Evolutionary conservation across 768 basidiomycete genomes (phyloP), one percentile per base, ranked within the genome.

Genomic region (Lepiota venenata): DNA sequence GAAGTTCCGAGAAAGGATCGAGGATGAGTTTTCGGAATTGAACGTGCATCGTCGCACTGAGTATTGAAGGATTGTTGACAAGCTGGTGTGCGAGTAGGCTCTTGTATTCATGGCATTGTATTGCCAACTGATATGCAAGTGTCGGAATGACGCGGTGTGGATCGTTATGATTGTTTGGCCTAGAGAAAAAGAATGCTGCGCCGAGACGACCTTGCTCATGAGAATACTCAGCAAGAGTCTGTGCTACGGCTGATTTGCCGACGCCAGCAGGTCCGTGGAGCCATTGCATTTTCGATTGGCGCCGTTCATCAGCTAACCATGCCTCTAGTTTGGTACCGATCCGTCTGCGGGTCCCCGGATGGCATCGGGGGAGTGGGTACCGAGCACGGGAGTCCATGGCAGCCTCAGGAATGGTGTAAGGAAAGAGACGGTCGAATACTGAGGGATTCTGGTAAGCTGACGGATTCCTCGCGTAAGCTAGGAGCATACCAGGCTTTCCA

Each of bases 161-260:
- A 14, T 56, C 41, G 15, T 45, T 21, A 4, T 48, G 41, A 10
- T 35, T 29, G 35, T 36, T 36, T 21, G 41, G 18, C 12, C 42
- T 25, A 2, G 51, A 53, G 41, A 52, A 57, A 22, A 57, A 57
- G 35, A 43, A 57, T 18, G 46, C 32, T 2, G 46, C 56, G 12
- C 56, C 56, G 14, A 53, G 52, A 1, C 41, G 39, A 11, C 45
- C 18, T 42, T 29, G 18, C 29, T 49, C 39, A 6, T 11, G 2
- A 12, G 39, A 52, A 2, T 32, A 39, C 9, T 40, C 36, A 11
- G 46, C 47, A 36, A 57, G 44, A 5, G 56, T 53, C 35, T 53
- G 40, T 3, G 46, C 45, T 5, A 57, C 46, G 5, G 56, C 51
- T 2, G 56, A 53, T 36, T 57, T 57, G 16, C 56, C 56, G n/a